phyloP scores from a whole-genome alignment of 495 filamentous ascomycete genomes.

The Neurospora sp. region DNA sequence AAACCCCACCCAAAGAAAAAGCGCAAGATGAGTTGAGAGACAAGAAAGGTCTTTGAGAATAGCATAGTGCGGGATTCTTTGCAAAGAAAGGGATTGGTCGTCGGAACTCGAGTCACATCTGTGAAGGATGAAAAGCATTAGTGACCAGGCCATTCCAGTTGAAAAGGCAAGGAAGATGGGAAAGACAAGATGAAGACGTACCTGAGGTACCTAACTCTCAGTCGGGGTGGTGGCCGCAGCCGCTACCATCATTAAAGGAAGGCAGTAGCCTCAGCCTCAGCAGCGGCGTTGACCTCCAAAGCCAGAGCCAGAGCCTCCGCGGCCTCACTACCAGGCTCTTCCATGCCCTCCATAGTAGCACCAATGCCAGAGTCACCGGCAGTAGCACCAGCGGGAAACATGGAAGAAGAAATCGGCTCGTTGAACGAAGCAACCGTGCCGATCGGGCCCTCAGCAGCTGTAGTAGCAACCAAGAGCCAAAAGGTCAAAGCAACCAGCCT shows the following conservation, averaged over 20 bases:
- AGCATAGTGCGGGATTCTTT: not conserved
- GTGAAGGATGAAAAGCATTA: not conserved
- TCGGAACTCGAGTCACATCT: not conserved
- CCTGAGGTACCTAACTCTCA: not conserved
- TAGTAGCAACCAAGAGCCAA: not conserved
- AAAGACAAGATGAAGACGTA: not conserved
- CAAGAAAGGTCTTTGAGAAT: not conserved
- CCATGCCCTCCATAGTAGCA: not conserved
- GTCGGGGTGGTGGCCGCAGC: not conserved
- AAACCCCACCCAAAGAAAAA: not conserved
- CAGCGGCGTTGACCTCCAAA: not conserved
- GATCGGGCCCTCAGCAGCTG: not conserved
- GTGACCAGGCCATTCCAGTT: too few species aligned
- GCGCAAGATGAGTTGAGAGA: not conserved
- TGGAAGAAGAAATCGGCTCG: not conserved
- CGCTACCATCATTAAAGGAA: not conserved
- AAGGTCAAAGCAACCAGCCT: not conserved
- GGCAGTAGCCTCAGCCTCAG: not conserved
- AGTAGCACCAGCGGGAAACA: not conserved
- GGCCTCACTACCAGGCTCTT: not conserved
- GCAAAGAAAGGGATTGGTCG: not conserved
- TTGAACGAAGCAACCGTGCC: not conserved
- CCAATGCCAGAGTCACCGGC: not conserved
- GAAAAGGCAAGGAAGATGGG: too few species aligned
- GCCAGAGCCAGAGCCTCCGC: not conserved